Percentiles rank a stretch among this genome's conserved stretches.
phyloP scores from a whole-genome alignment of 176 grass and related monocot genomes.

The Zoysia pacifica region DNA sequence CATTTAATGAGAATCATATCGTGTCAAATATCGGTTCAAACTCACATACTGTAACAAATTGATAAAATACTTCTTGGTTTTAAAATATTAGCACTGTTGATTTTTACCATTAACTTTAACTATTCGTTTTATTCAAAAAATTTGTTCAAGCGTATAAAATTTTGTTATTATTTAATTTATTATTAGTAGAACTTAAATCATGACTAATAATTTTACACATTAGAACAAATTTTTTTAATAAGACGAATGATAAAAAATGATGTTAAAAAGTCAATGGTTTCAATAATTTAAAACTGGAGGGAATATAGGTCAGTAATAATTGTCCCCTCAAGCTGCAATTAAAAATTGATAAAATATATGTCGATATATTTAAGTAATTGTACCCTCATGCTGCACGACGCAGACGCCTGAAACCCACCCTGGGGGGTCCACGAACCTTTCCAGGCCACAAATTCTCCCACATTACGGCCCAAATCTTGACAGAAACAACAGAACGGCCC shows the following conservation, averaged over 20 bases:
- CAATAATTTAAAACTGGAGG: too few species aligned
- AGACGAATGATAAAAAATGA: too few species aligned
- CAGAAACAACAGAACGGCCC: neutral
- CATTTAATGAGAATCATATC: constrained; percentile 17
- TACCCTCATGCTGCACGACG: constrained; percentile 14
- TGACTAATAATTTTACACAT: too few species aligned
- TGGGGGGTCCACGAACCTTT: neutral
- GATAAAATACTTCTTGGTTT: neutral
- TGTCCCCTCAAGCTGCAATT: constrained; percentile 24
- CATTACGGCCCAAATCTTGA: neutral
- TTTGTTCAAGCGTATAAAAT: too few species aligned
- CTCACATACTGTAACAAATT: neutral
- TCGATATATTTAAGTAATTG: too few species aligned
- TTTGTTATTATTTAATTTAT: too few species aligned
- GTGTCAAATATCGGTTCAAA: constrained; percentile 4
- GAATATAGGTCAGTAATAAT: neutral
- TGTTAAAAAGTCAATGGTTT: too few species aligned
- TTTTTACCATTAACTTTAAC: too few species aligned
- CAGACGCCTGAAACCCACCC: neutral
- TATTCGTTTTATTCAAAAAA: too few species aligned
- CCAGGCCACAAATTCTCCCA: neutral
- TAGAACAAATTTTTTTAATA: too few species aligned
- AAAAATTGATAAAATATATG: neutral
- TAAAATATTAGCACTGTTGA: too few species aligned
- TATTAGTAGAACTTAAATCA: too few species aligned